A percentile compares a stretch with the other conserved stretches of the same genome.
These are phyloP conservation scores for Balakata baccata DNA, from an alignment of 345 rosid genomes.

Conservation along the genomic window DNA sequence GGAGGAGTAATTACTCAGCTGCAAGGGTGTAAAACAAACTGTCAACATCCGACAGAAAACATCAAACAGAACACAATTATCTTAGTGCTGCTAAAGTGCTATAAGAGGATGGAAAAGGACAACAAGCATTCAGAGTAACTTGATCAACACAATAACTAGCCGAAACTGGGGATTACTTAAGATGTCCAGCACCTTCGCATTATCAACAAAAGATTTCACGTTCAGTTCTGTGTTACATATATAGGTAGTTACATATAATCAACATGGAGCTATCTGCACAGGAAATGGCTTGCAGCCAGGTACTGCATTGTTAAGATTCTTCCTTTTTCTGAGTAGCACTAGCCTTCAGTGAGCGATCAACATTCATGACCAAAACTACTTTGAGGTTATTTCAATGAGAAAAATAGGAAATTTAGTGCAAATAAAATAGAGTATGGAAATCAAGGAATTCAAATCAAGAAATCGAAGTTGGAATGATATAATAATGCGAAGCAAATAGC, in stretches of 20 bases:
- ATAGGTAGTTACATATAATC: too few species aligned
- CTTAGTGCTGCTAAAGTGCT: neutral
- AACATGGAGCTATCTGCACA: too few species aligned
- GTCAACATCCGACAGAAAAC: neutral
- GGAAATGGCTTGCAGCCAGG: too few species aligned
- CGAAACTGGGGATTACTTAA: neutral
- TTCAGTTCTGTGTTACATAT: neutral
- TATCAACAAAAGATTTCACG: neutral
- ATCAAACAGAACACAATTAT: neutral
- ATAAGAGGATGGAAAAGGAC: neutral
- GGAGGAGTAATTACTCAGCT: slow-evolving; percentile 61
- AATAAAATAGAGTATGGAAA: neutral
- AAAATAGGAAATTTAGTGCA: neutral
- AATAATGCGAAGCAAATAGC: too few species aligned
- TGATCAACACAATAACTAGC: too few species aligned
- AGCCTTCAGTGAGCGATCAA: neutral
- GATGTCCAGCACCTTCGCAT: neutral
- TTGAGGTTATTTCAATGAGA: neutral
- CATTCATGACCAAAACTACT: neutral
- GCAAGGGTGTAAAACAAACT: slow-evolving; percentile 20
- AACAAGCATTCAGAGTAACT: neutral
- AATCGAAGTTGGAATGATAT: too few species aligned
- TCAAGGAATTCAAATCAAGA: too few species aligned
- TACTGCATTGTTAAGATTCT: neutral
- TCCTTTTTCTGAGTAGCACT: neutral